Conservation (phyloP, 73 alveolate species). For the Blepharisma stoltei region DNA sequence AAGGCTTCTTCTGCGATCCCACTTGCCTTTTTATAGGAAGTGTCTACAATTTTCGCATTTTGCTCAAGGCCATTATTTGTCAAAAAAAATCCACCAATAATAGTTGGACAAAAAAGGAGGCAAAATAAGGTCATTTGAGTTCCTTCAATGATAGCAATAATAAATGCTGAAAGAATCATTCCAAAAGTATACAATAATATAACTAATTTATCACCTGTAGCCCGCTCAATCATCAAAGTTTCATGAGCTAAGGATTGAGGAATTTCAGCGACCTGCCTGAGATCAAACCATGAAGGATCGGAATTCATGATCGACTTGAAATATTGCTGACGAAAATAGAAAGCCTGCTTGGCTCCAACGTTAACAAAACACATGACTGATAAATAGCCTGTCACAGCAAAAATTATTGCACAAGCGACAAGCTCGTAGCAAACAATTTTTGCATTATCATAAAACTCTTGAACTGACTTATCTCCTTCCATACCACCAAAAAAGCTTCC, state of each 20-base stretch:
- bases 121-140: constrained; percentile 49
- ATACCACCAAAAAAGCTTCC: not conserved
- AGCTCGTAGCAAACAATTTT: not conserved
- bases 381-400: not conserved
- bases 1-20: constrained; percentile 68
- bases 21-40: constrained; percentile 50
- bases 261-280: not conserved
- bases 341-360: constrained; percentile 10
- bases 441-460: constrained; percentile 1
- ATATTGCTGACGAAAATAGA: not conserved
- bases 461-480: not conserved
- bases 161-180: constrained; percentile 45
- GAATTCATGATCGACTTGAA: not conserved
- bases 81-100: constrained; percentile 24
- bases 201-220: constrained; percentile 65
- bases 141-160: constrained; percentile 48
- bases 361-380: not conserved
- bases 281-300: constrained; percentile 7
- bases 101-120: constrained; percentile 39
- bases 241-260: not conserved
- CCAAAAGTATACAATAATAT: constrained; percentile 37
- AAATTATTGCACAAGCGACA: not conserved
- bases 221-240: constrained; percentile 37
- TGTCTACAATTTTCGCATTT: constrained; percentile 32
- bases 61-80: constrained; percentile 23